Evolutionary conservation across 2,329 filamentous ascomycete species (phyloP).

Genomic region (Pyrenophora graminea): DNA sequence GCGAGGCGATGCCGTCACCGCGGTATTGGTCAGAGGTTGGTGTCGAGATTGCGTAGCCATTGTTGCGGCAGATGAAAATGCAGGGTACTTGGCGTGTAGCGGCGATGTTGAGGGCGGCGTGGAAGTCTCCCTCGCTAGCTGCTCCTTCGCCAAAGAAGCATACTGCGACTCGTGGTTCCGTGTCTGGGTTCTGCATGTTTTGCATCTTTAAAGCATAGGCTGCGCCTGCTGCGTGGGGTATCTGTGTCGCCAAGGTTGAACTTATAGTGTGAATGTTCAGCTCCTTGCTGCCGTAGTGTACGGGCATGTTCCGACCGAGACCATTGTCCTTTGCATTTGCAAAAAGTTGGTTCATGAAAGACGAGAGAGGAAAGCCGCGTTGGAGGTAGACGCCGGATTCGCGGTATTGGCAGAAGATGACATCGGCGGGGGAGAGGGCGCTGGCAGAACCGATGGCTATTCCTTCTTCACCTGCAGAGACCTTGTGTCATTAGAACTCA

Average conservation of each 20-base stretch:
- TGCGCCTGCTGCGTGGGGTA: conserved; percentile 84
- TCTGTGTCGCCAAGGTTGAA: conserved; percentile 83
- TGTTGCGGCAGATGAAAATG: conserved; percentile 90
- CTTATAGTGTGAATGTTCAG: conserved; percentile 89
- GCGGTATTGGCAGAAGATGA: conserved; percentile 92
- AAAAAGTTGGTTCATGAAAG: conserved; percentile 97
- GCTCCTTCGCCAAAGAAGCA: conserved; percentile 93
- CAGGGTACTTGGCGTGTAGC: conserved; percentile 86
- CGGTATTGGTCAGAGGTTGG: conserved; percentile 89
- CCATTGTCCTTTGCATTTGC: conserved; percentile 81
- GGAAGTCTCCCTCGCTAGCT: conserved; percentile 89
- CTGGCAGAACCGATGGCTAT: conserved; percentile 88
- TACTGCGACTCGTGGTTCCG: conserved; percentile 66
- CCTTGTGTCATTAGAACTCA: conserved; percentile 40
- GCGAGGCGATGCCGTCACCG: conserved; percentile 85
- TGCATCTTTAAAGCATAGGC: conserved; percentile 88
- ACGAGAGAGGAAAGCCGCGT: conserved; percentile 79
- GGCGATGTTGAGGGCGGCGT: conserved; percentile 87
- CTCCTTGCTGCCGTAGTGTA: conserved; percentile 87
- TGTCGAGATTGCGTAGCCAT: conserved; percentile 88
- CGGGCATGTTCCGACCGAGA: conserved; percentile 90
- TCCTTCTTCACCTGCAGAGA: conserved; percentile 89
- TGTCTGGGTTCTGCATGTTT: conserved; percentile 69
- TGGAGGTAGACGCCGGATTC: conserved; percentile 91
- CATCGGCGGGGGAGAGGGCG: conserved; percentile 79